Conservation (phyloP, 1,284 basidiomycete genomes). For the Fomes fomentarius region DNA sequence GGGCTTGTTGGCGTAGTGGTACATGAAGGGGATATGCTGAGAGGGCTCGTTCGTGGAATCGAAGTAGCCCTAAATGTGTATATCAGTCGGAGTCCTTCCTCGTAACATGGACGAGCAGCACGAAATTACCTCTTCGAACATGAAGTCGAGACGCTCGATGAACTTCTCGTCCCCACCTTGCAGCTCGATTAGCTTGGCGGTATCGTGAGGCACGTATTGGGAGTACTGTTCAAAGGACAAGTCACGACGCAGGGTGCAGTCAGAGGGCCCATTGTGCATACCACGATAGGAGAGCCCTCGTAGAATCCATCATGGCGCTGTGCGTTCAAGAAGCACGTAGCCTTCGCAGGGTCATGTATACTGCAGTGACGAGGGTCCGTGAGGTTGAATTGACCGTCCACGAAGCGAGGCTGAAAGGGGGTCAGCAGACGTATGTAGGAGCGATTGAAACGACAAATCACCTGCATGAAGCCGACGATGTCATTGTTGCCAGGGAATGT, state of each 20-base stretch:
- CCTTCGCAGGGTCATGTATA: constrained; percentile 55
- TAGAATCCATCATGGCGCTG: constrained; percentile 65
- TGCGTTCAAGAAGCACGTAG: constrained; percentile 65
- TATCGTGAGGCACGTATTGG: constrained; percentile 66
- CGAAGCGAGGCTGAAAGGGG: constrained; percentile 50
- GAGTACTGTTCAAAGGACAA: constrained; percentile 5
- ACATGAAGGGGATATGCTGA: constrained; percentile 67
- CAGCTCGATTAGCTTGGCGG: constrained; percentile 56
- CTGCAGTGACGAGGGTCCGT: constrained; percentile 71
- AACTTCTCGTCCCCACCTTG: constrained; percentile 61
- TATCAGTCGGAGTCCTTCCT: background rate
- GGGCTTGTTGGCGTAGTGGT: constrained; percentile 62
- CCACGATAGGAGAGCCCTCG: constrained; percentile 63
- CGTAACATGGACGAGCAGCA: background rate
- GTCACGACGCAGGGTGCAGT: background rate
- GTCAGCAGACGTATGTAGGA: background rate
- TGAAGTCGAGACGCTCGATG: constrained; percentile 55
- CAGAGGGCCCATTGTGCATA: constrained; percentile 41
- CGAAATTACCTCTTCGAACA: constrained; percentile 50
- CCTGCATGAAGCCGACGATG: constrained; percentile 58
- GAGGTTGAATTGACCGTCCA: constrained; percentile 63
- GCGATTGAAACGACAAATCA: constrained; percentile 24
- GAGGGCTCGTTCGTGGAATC: constrained; percentile 64
- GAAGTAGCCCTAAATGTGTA: constrained; percentile 49
- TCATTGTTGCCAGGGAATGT: constrained; percentile 46